Conservation (phyloP, 2,329 filamentous ascomycete species). For the Penicillium sclerotiorum region DNA sequence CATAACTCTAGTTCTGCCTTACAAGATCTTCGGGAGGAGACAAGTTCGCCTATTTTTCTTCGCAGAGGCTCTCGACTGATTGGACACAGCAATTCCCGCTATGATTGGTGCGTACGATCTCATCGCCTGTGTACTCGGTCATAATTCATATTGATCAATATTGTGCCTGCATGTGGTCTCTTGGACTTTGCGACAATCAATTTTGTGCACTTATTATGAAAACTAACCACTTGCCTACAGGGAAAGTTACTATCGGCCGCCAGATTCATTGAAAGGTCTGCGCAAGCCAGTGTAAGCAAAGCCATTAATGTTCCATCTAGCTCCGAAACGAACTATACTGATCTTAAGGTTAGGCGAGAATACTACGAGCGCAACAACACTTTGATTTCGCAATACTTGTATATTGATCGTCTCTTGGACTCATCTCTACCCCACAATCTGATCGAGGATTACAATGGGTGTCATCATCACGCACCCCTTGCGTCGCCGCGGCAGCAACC, state of each 20-base stretch:
- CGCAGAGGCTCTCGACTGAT: constrained; percentile 59
- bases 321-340: neutral
- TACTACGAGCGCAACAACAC: constrained; percentile 92
- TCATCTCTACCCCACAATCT: constrained; percentile 90
- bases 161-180: no score
- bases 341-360: constrained; percentile 56
- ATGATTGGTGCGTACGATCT: constrained; percentile 71
- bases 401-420: constrained; percentile 87
- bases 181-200: no score
- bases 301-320: no score
- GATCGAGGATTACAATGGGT: constrained; percentile 75
- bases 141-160: no score
- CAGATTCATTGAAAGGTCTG: constrained; percentile 72
- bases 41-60: constrained; percentile 11
- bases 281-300: constrained; percentile 67
- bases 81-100: constrained; percentile 82
- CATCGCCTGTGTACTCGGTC: no score
- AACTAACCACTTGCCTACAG: constrained; percentile 25
- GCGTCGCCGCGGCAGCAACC: neutral
- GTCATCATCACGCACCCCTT: constrained; percentile 31
- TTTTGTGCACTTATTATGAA: no score
- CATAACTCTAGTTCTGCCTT: constrained; percentile 25
- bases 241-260: constrained; percentile 81
- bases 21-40: constrained; percentile 16
- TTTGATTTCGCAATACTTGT: constrained; percentile 87